Evolutionary conservation across 169 alveolate genomes (phyloP), one percentile per base, ranked within the genome.

Genomic region (Miamiensis avidus): DNA sequence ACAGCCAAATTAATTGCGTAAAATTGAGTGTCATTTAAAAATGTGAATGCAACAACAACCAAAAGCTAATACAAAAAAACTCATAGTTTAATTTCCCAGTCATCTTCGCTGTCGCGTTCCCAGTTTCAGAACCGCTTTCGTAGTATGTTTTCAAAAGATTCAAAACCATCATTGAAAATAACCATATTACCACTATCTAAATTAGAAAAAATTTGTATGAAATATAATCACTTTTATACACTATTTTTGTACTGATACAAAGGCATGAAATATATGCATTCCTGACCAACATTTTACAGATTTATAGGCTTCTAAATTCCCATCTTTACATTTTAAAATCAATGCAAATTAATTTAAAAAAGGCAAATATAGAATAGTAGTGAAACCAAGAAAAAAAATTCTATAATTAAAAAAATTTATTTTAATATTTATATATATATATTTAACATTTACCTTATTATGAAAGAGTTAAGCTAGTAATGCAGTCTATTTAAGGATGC

Each of bases 271-370:
- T 6, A 79, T 79, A 65, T 79, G 84, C n/a, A 49, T 49, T 34
- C 84, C 84, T 0, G 76, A 49, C 84, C 84, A 79, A 72, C 84
- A 79, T 79, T 49, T n/a, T 0, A 65, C 26, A 49, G 34, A 34
- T 34, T 64, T 28, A 20, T 28, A 79, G 31, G 29, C 27, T 49
- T 34, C 20, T 29, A 49, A 30, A n/a, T 29, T 74, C n/a, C 65
- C 73, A 29, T 79, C 73, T 4, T 25, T 25, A 34, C 84, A 79
- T n/a, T 72, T 72, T 0, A 64, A 49, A 64, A 79, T 79, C 29
- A 34, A 34, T 0, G 76, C 1, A 25, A 79, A 79, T 29, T 34
- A 49, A 25, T 79, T 29, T 26, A 79, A 20, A 29, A 79, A 29
- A 20, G 84, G 75, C 11, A 79, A 26, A 49, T 64, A 79, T n/a